A percentile compares a stretch with the other conserved stretches of the same genome.
These are phyloP conservation scores for Linum trigynum DNA, from an alignment of 345 rosid genomes.

Conservation along the genomic window DNA sequence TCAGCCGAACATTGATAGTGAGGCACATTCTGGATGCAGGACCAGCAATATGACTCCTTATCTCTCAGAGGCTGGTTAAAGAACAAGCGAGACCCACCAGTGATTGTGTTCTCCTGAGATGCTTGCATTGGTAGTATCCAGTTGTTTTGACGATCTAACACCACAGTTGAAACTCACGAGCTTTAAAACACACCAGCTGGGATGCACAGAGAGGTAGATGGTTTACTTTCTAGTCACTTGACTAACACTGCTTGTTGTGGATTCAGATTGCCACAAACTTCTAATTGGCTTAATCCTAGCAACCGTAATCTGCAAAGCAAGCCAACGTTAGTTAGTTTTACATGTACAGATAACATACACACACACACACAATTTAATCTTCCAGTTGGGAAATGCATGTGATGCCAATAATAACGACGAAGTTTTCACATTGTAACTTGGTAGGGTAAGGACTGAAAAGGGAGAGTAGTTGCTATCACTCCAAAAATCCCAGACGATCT, in stretches of 20 bases:
- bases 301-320: background rate
- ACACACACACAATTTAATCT: no score
- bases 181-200: background rate
- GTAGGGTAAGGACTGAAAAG: background rate
- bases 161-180: conserved; percentile 5
- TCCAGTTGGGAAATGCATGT: no score
- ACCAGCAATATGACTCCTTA: conserved; percentile 32
- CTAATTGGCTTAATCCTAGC: background rate
- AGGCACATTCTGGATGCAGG: conserved; percentile 23
- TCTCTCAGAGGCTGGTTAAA: conserved; percentile 26
- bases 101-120: conserved; percentile 31
- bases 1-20: conserved; percentile 28
- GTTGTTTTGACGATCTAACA: conserved; percentile 1
- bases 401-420: no score
- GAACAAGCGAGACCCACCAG: conserved; percentile 31
- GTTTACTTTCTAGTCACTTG: no score
- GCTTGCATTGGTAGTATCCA: conserved; percentile 30
- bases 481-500: no score
- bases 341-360: no score
- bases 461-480: no score
- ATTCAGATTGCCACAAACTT: no score
- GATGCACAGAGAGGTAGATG: no score
- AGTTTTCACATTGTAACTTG: background rate
- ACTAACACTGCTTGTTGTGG: no score
- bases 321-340: background rate